Base-by-base conservation (phyloP, 2,329 filamentous ascomycete genomes). In the Sporothrix brasiliensis region DNA sequence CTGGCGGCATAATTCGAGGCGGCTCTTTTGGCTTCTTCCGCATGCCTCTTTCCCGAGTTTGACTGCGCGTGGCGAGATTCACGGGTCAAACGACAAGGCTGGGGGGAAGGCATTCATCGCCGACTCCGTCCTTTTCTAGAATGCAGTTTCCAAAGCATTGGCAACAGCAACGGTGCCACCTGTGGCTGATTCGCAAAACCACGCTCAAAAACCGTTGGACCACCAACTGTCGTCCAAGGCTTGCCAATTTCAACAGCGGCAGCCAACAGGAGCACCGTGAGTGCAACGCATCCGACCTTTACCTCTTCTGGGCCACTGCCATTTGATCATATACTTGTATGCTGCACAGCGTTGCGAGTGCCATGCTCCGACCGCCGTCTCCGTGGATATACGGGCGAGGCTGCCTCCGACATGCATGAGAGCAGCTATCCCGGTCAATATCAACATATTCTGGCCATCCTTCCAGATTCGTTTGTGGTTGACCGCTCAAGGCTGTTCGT, bases 31-130 rank as follows among this genome's bases (percentile, higher is more conserved):
- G 52, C 27, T 68, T 61, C 34, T 68, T n/a, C 60, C 34, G 61
- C 69, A n/a, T 61, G 56, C 53, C 67, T 67, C 68, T 67, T 50
- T 44, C 49, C 61, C 47, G 13, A 19, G n/a, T 68, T 71, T 53
- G 50, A 13, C 47, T 21, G 67, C 67, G 66, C 63, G 68, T 68
- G 67, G 69, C 53, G 16, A 27, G 24, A n/a, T 27, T 24, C 50
- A 56, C 4, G 50, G 3, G 27, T 34, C 34, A 44, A 4, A 13
- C 47, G 52, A 71, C 58, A 50, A 58, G 70, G 58, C 56, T 66
- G 69, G 41, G 39, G 50, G 27, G 44, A 47, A 9, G 39, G 3
- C 11, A 7, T 41, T 41, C 24, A 19, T 4, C 11, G 60, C 30
- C 21, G 16, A 41, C 21, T 49, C 19, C 13, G 60, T 27, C 60